Evolutionary conservation across 371 early-diverging fungal species (phyloP).

Genomic region (Mycotypha africana): DNA sequence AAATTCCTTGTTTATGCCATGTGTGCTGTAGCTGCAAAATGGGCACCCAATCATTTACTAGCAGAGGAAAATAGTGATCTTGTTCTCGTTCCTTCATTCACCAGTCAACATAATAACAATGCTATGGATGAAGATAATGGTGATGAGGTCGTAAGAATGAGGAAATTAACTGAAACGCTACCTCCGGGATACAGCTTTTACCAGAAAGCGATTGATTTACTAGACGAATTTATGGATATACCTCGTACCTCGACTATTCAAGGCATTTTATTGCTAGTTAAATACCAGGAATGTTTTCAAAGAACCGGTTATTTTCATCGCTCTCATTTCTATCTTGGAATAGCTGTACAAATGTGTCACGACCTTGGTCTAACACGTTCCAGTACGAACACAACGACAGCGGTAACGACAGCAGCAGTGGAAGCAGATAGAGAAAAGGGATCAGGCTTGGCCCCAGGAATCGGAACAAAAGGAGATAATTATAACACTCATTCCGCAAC

Average conservation of each 20-base stretch:
- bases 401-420: too few species aligned
- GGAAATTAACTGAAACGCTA: too few species aligned
- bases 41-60: constrained; percentile 14
- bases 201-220: constrained; percentile 37
- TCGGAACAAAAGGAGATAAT: constrained; percentile 27
- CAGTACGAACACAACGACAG: too few species aligned
- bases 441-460: too few species aligned
- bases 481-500: too few species aligned
- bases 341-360: constrained; percentile 73
- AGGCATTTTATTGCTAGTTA: constrained; percentile 63
- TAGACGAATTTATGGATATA: constrained; percentile 64
- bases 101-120: background rate
- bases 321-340: constrained; percentile 29
- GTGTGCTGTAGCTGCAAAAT: constrained; percentile 54
- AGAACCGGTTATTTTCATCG: constrained; percentile 35
- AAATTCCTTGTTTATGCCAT: constrained; percentile 49
- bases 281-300: constrained; percentile 57
- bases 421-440: too few species aligned
- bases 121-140: too few species aligned
- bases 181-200: constrained; percentile 33
- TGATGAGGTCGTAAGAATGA: too few species aligned
- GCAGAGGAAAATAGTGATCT: background rate
- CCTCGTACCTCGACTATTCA: constrained; percentile 67
- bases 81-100: too few species aligned
- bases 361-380: constrained; percentile 61